Conservation (phyloP, 257 asterid genomes). For the Apocynum venetum region DNA sequence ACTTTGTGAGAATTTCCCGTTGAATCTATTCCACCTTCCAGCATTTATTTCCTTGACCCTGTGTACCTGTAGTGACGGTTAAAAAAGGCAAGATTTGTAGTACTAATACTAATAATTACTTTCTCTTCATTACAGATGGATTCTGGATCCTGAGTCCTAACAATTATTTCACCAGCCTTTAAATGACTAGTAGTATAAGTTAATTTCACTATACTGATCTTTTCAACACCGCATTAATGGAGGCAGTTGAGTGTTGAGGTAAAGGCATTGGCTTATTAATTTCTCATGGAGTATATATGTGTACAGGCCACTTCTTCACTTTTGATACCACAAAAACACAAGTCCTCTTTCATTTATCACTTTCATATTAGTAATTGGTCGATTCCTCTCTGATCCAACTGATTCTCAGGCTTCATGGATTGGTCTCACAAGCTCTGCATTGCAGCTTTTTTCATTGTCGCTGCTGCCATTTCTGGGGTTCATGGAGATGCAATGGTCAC, state of each 20-base stretch:
- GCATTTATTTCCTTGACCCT: neutral
- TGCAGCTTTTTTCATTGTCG: slow-evolving; percentile 42
- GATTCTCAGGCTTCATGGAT: slow-evolving; percentile 43
- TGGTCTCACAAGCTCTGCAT: slow-evolving; percentile 36
- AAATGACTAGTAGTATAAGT: slow-evolving; percentile 19
- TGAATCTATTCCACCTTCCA: neutral
- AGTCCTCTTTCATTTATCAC: slow-evolving; percentile 1
- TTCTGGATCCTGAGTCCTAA: neutral
- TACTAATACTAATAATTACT: slow-evolving; percentile 1
- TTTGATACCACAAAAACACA: slow-evolving; percentile 5
- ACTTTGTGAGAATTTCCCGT: neutral
- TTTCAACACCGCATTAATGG: slow-evolving; percentile 26
- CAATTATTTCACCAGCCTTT: slow-evolving; percentile 16
- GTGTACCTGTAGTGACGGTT: neutral
- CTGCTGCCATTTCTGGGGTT: slow-evolving; percentile 45
- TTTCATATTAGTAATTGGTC: neutral
- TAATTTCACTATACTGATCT: neutral
- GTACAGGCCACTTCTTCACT: neutral
- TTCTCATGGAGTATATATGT: neutral
- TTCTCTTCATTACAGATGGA: neutral
- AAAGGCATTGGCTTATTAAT: slow-evolving; percentile 1
- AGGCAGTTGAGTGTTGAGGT: slow-evolving; percentile 39
- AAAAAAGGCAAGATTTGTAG: neutral
- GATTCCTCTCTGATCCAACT: neutral
- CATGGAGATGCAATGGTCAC: slow-evolving; percentile 54